Evolutionary conservation across 371 early-diverging fungal species (phyloP), one percentile per base, ranked within the genome.

Genomic region (Rhizopus delemar): DNA sequence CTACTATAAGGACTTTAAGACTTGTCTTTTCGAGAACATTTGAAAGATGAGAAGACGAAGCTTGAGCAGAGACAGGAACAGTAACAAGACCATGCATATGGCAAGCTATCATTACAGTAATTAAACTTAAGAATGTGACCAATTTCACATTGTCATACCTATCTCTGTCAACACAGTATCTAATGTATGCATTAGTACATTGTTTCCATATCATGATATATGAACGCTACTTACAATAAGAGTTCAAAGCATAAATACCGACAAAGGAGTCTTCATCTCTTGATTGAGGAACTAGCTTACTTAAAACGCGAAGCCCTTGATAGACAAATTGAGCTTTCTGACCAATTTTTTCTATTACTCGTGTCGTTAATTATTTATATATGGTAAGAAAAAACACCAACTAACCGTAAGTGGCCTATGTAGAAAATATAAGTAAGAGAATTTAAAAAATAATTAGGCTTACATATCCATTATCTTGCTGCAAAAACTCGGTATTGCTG

Each of bases 231-330:
- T 56, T 85, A 82, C 85, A 71, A 54, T 73, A 58, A 6, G 80
- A 82, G 54, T 77, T 71, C 9, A 62, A 56, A 12, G 80, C 71
- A 53, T 77, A 74, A 55, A 85, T 73, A 43, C 83, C 85, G 6
- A 85, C 80, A 58, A 82, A 76, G 0, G 79, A 74, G 12, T 67
- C 53, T 9, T 70, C 75, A 9, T 69, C 62, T 41, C 72, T 75
- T n/a, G 77, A 68, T 57, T 73, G 63, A 41, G 83, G 79, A 11
- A 65, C 67, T 3, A 85, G 52, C 22, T 66, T 69, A 32, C 71
- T 74, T 49, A 61, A 33, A 3, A 56, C 52, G 8, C 71, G 52
- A 53, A 75, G 58, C 16, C 69, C 73, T 13, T 70, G 63, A 51
- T 68, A 70, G 11, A 70, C 48, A 29, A 39, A 56, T 9, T 57